Conservation (phyloP, 1,139 yeast genomes). For the Scheffersomyces titani region DNA sequence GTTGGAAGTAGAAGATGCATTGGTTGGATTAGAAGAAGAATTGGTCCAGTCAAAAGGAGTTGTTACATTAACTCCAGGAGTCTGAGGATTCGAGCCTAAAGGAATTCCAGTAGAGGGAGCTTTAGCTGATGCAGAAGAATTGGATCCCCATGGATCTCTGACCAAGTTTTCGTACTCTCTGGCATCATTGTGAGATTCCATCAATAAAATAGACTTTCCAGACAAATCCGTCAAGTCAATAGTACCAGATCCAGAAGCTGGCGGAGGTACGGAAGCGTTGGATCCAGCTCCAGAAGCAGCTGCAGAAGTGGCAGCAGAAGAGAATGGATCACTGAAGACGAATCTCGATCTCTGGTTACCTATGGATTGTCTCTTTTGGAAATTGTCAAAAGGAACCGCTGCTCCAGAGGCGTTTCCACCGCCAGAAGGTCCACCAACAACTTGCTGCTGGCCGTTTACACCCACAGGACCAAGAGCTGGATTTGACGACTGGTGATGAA, state of each 20-base stretch:
- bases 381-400: constrained; percentile 17
- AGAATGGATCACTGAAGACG: constrained; percentile 67
- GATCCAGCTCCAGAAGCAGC: constrained; percentile 14
- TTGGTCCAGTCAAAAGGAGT: constrained; percentile 14
- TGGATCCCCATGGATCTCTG: constrained; percentile 47
- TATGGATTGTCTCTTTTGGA: constrained; percentile 53
- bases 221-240: constrained; percentile 40
- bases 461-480: neutral
- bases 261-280: constrained; percentile 11
- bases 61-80: constrained; percentile 33
- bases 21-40: constrained; percentile 4
- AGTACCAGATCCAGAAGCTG: constrained; percentile 11
- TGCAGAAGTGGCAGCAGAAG: constrained; percentile 18
- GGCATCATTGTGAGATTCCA: constrained; percentile 59
- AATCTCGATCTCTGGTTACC: constrained; percentile 67
- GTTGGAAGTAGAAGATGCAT: constrained; percentile 3
- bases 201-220: constrained; percentile 55
- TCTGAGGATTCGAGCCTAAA: constrained; percentile 36
- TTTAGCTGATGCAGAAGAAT: constrained; percentile 1
- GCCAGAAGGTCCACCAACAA: constrained; percentile 2
- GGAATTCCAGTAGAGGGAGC: constrained; percentile 6
- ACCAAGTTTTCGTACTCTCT: constrained; percentile 53
- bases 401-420: neutral
- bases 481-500: constrained; percentile 11
- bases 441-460: constrained; percentile 3